These are phyloP conservation scores for Trichophyton rubrum DNA, from an alignment of 2,329 filamentous ascomycete species.

Conservation along the genomic window DNA sequence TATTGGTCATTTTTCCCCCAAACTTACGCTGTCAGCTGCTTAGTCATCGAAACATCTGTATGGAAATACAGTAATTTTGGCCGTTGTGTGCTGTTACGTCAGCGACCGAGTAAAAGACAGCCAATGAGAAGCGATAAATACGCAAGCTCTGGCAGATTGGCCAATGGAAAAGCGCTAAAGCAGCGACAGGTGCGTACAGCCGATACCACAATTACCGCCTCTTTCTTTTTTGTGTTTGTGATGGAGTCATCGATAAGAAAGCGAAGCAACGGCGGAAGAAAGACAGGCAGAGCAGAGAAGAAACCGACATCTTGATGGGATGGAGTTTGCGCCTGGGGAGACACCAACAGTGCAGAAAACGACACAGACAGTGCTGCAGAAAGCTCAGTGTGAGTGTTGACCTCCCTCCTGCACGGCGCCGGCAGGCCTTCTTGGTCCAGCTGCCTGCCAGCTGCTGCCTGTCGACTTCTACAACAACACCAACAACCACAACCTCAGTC, in stretches of 20 bases:
- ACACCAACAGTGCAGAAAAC: background rate
- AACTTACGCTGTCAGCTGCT: background rate
- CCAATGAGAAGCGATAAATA: background rate
- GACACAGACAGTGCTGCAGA: background rate
- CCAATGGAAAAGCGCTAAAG: background rate
- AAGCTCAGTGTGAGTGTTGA: background rate
- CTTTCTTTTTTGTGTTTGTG: background rate
- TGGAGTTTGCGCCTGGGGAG: background rate
- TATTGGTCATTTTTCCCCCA: too few relatives aligned
- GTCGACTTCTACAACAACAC: background rate
- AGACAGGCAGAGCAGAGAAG: background rate
- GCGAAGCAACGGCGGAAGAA: background rate
- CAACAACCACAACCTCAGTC: background rate
- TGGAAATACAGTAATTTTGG: background rate
- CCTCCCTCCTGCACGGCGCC: background rate
- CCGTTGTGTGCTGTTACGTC: slow-evolving; percentile 3
- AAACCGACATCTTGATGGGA: background rate
- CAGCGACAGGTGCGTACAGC: background rate
- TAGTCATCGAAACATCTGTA: background rate
- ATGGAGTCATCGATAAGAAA: slow-evolving; percentile 1
- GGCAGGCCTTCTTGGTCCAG: background rate
- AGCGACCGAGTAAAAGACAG: background rate
- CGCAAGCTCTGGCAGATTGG: background rate
- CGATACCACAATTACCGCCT: background rate
- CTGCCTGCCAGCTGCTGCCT: background rate